Conservation (phyloP, 1,284 basidiomycete genomes). For the Moniliella sp. region DNA sequence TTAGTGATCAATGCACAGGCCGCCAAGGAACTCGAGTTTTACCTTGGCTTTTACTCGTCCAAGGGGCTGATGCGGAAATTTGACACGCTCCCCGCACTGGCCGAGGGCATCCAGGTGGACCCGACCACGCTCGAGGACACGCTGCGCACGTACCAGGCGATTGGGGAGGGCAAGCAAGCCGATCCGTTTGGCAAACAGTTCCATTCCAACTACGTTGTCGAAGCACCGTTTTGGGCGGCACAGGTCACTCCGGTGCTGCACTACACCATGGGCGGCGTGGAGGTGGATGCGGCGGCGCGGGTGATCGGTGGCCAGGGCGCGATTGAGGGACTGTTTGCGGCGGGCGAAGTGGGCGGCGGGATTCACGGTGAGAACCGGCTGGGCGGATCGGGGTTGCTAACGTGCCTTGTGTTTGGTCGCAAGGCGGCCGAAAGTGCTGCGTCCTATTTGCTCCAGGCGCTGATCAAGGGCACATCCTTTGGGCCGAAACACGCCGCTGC, state of each 20-base stretch:
- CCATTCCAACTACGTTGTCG: no score
- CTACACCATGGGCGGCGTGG: conserved; percentile 74
- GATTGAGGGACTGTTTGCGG: conserved; percentile 65
- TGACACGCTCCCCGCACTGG: conserved; percentile 62
- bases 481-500: no score
- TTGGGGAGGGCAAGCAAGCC: no score
- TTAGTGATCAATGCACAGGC: conserved; percentile 74
- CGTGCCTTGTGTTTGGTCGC: conserved; percentile 85
- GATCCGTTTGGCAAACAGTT: no score
- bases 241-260: conserved; percentile 19
- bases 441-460: conserved; percentile 42
- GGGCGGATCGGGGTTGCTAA: conserved; percentile 55
- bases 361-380: conserved; percentile 92
- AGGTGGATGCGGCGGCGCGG: conserved; percentile 67
- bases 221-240: no score
- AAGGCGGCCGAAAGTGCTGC: conserved; percentile 69
- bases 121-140: conserved; percentile 63
- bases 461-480: no score
- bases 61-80: conserved; percentile 71
- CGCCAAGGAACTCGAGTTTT: conserved; percentile 86
- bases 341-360: conserved; percentile 88
- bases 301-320: conserved; percentile 67
- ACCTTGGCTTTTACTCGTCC: conserved; percentile 67
- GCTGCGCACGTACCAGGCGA: conserved; percentile 76
- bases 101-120: conserved; percentile 73